Percentiles rank a stretch among this genome's conserved stretches.
Conservation (phyloP, 176 grass and related monocot genomes). For the Musa itinerans region DNA sequence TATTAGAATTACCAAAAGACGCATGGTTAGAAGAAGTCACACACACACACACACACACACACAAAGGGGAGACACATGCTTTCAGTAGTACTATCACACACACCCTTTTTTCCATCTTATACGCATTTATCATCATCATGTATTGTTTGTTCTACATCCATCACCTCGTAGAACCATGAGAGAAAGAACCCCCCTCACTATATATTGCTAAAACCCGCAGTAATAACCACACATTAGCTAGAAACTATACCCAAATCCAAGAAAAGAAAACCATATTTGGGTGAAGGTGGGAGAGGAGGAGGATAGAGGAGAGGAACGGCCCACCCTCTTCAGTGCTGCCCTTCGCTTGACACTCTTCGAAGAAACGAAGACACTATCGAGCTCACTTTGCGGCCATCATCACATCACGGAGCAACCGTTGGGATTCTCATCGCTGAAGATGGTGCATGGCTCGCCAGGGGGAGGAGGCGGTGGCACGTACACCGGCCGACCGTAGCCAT, state of each 20-base stretch:
- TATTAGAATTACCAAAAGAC: no score
- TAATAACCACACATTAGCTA: neutral
- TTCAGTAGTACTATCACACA: no score
- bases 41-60: no score
- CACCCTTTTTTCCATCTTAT: no score
- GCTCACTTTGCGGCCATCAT: neutral
- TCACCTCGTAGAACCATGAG: no score
- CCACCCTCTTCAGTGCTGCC: neutral
- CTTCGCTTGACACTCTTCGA: neutral
- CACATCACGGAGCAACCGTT: slow-evolving; percentile 25
- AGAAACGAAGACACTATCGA: no score
- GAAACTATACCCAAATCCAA: neutral
- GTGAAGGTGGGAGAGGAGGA: neutral
- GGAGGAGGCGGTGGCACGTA: neutral
- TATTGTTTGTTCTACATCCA: no score
- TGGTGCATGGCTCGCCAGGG: slow-evolving; percentile 1
- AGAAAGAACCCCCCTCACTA: no score
- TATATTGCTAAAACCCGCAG: neutral
- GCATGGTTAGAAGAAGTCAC: no score
- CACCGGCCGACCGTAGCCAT: slow-evolving; percentile 7
- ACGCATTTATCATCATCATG: no score
- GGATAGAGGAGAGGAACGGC: neutral
- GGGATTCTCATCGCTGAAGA: slow-evolving; percentile 30
- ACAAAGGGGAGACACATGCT: no score
- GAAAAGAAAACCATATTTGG: neutral